Conservation (phyloP, 2,329 filamentous ascomycete species). For the Neurospora crassa region DNA sequence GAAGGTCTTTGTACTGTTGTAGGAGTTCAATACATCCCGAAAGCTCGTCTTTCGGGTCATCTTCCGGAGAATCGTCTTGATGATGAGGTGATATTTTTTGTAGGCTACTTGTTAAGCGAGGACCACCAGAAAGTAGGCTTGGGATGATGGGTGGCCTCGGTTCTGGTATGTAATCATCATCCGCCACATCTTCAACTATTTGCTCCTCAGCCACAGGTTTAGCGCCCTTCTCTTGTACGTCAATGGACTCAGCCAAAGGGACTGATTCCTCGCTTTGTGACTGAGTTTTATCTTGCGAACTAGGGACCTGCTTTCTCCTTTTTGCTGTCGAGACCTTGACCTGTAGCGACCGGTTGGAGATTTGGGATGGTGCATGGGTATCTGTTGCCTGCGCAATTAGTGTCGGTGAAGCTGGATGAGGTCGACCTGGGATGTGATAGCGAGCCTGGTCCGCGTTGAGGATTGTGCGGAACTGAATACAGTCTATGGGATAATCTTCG, state of each 20-base stretch:
- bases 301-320: constrained; percentile 29
- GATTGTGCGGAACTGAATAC: constrained; percentile 47
- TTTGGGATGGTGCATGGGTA: constrained; percentile 8
- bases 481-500: constrained; percentile 60
- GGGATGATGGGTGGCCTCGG: neutral
- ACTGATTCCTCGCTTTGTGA: constrained; percentile 12
- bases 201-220: neutral
- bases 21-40: constrained; percentile 55
- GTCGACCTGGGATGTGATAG: constrained; percentile 48
- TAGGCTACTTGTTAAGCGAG: neutral
- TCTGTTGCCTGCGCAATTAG: constrained; percentile 2
- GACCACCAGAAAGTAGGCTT: neutral
- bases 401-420: constrained; percentile 14
- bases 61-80: neutral
- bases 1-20: constrained; percentile 49
- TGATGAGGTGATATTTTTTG: constrained; percentile 2
- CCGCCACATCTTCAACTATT: neutral
- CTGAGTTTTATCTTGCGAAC: constrained; percentile 24
- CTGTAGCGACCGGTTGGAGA: constrained; percentile 30
- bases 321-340: constrained; percentile 36
- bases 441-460: constrained; percentile 48
- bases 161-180: neutral
- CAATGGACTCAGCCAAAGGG: neutral
- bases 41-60: constrained; percentile 41
- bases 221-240: neutral